Base-by-base conservation (phyloP, 345 rosid species). In the Dipteronia sinensis region DNA sequence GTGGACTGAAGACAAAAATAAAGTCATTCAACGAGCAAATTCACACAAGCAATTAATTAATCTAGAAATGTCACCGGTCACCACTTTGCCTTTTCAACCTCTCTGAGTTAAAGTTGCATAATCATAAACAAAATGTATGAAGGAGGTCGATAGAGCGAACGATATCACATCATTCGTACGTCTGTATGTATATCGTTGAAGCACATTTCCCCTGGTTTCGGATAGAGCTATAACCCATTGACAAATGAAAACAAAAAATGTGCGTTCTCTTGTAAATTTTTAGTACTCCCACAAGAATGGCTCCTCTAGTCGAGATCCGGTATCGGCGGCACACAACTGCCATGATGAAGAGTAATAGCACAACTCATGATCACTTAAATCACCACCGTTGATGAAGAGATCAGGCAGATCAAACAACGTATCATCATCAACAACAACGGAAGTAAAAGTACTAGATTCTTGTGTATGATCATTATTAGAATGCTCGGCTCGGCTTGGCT, bases 381-480 rank as follows among this genome's bases (percentile, higher is more conserved):
- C 78, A 72, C 78, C 71, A 17, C 74, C 85, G 47, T 85, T 89
- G n/a, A 71, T 75, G 79, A 82, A 79, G 71, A 94, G 90, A 86
- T 94, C 98, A 23, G 98, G 98, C 46, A 94, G 87, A 84, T 93
- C 98, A 79, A 94, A 94, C 85, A 94, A 73, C 73, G 88, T 71
- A 13, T 89, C 93, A 2, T 88, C 93, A 0, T 53, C 73, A 31
- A 4, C 58, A 53, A 3, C 19, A 16, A 53, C 58, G 6, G 58
- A 53, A 16, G 81, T 78, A 3, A 81, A 78, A 42, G 82, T 80
- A 64, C 87, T 85, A 55, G 84, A 88, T 71, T 88, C 90, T 73
- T 80, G 88, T 6, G 77, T 38, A 40, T 59, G 77, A 42, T 79
- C 51, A 40, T 65, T 80, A 29, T 80, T 87, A 6, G 87, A 83